These are phyloP conservation scores for Amaranthus hypochondriacus DNA, from an alignment of 148 eudicot species.

Conservation along the genomic window DNA sequence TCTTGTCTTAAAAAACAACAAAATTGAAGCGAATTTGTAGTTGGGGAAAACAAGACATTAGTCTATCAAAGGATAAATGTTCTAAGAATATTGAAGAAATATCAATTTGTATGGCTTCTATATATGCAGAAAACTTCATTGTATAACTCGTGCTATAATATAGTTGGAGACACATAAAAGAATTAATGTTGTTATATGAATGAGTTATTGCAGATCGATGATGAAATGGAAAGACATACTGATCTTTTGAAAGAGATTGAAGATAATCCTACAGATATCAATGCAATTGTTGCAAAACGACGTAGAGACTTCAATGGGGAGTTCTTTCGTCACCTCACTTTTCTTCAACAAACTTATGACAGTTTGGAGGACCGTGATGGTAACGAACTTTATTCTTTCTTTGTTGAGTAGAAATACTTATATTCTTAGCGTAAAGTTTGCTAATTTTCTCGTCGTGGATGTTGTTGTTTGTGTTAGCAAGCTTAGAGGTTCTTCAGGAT, in stretches of 20 bases:
- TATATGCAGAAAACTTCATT: neutral
- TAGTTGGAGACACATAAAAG: neutral
- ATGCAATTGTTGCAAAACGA: slow-evolving; percentile 78
- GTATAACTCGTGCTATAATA: neutral
- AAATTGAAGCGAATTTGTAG: no score
- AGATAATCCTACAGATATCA: slow-evolving; percentile 75
- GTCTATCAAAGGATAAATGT: neutral
- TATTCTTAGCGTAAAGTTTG: neutral
- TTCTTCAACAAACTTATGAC: slow-evolving; percentile 65
- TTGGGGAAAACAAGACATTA: neutral
- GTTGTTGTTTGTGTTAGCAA: neutral
- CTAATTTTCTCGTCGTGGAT: no score
- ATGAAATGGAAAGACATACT: slow-evolving; percentile 77
- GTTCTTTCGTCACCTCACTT: slow-evolving; percentile 70
- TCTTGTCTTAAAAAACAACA: no score
- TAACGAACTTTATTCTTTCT: slow-evolving; percentile 25
- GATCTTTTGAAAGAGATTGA: slow-evolving; percentile 73
- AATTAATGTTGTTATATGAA: neutral
- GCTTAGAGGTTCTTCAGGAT: neutral
- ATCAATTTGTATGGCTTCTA: neutral
- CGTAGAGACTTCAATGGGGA: slow-evolving; percentile 78
- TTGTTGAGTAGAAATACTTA: neutral
- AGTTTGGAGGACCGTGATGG: slow-evolving; percentile 93
- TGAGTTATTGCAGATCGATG: slow-evolving; percentile 78
- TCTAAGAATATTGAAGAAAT: neutral